These are phyloP conservation scores for Blastobotrys illinoisensis DNA, from an alignment of 1,139 yeast species.

Conservation along the genomic window DNA sequence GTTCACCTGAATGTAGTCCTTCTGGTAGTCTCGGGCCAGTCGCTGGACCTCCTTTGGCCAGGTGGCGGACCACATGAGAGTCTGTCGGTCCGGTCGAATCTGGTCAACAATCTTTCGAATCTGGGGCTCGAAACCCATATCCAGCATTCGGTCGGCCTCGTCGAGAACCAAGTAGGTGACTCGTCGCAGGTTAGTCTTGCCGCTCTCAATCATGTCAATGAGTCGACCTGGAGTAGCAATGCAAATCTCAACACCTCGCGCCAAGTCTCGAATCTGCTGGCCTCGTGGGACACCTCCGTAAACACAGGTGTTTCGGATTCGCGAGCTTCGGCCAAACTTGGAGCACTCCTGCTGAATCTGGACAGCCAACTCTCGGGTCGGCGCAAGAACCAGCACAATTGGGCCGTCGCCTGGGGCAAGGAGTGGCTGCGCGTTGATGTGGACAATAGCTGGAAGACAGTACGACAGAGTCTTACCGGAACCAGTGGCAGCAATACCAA, in stretches of 20 bases:
- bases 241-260: constrained; percentile 90
- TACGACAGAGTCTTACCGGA: constrained; percentile 97
- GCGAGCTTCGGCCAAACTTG: constrained; percentile 85
- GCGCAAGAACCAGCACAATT: constrained; percentile 90
- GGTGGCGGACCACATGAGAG: constrained; percentile 99
- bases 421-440: constrained; percentile 95
- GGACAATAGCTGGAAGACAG: constrained; percentile 94
- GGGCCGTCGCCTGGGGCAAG: constrained; percentile 95
- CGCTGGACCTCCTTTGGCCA: constrained; percentile 98
- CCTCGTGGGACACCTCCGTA: constrained; percentile 99
- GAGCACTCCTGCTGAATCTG: constrained; percentile 96
- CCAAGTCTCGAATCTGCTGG: constrained; percentile 90
- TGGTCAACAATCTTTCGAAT: constrained; percentile 92
- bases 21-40: constrained; percentile 83
- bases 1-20: constrained; percentile 93
- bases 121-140: constrained; percentile 97
- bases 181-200: constrained; percentile 91
- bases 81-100: constrained; percentile 96
- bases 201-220: constrained; percentile 93
- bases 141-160: constrained; percentile 85
- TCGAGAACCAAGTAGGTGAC: constrained; percentile 95
- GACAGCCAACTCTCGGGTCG: constrained; percentile 97
- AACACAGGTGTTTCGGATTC: constrained; percentile 95
- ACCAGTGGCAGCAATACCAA: constrained; percentile 98
- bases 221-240: constrained; percentile 98